These are phyloP conservation scores for Botrytis hyacinthi DNA, from an alignment of 2,329 filamentous ascomycete genomes.

Conservation along the genomic window DNA sequence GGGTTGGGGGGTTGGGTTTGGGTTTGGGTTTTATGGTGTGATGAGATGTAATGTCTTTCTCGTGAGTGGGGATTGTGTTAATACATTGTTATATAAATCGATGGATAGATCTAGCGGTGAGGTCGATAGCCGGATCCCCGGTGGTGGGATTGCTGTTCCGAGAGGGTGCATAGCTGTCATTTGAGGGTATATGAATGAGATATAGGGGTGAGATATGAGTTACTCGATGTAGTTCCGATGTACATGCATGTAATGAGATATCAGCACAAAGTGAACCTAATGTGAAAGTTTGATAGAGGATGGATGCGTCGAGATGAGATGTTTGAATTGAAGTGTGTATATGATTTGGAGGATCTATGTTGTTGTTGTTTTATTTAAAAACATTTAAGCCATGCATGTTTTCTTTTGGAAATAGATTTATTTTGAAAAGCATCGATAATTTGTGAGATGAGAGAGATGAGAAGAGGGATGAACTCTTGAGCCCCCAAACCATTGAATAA, in stretches of 20 bases:
- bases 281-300: neutral
- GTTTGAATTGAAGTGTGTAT: neutral
- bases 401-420: accelerated
- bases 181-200: accelerated
- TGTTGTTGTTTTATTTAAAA: neutral
- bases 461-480: neutral
- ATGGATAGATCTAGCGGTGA: neutral
- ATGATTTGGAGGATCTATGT: neutral
- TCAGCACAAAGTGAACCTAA: no score
- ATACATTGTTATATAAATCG: neutral
- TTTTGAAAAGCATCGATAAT: neutral
- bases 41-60: neutral
- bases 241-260: no score
- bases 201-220: neutral
- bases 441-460: neutral
- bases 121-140: no score
- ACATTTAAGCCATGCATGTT: accelerated
- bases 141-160: no score
- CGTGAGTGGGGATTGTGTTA: neutral
- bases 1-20: no score
- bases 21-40: no score
- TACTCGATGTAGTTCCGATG: neutral
- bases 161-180: no score
- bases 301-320: neutral
- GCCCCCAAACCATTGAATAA: no score